Evolutionary conservation across 768 basidiomycete species (phyloP), one percentile per base, ranked within the genome.

Genomic region (Boletus barrowsii): DNA sequence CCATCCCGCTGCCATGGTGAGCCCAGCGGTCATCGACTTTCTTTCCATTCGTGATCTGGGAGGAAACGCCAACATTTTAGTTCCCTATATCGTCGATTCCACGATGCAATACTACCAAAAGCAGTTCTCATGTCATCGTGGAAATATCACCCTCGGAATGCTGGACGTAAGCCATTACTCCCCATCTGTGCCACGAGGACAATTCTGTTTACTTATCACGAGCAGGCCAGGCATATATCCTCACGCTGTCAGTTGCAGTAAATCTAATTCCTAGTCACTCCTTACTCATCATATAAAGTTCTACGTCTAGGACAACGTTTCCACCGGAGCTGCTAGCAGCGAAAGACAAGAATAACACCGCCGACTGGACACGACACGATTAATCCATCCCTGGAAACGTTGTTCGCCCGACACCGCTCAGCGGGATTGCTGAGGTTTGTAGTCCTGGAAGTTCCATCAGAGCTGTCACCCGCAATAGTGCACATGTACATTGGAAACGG

Each of bases 221-320:
- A 35, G 13, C 33, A 14, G 33, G 14, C 33, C 13, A 35, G 33
- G 13, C 14, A 14, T 14, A 6, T 35, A 4, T 35, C 33, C 33
- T 35, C 33, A 35, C 33, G 33, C 33, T 14, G 33, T 35, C 33
- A 35, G 10, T 35, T 14, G 9, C 26, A 9, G 26, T 29, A 35
- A 14, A 14, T 35, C 14, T 35, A 14, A 35, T 6, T 35, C 33
- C 14, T 40, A 24, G 7, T 10, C 6, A 20, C 26, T 46, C 36
- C 22, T 33, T 26, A 2, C 20, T 58, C 51, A 51, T 36, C 26
- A 37, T 51, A 33, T 30, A 36, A 35, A 7, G 10, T 33, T 35
- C 20, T 30, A 43, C 35, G 32, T 48, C 36, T n/a, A 40, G 49
- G 14, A 60, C 37, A 48, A 55, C 7, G 35, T 59, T 42, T 33